phyloP scores from a whole-genome alignment of 2,329 filamentous ascomycete species.

The Nigrospora oryzae region DNA sequence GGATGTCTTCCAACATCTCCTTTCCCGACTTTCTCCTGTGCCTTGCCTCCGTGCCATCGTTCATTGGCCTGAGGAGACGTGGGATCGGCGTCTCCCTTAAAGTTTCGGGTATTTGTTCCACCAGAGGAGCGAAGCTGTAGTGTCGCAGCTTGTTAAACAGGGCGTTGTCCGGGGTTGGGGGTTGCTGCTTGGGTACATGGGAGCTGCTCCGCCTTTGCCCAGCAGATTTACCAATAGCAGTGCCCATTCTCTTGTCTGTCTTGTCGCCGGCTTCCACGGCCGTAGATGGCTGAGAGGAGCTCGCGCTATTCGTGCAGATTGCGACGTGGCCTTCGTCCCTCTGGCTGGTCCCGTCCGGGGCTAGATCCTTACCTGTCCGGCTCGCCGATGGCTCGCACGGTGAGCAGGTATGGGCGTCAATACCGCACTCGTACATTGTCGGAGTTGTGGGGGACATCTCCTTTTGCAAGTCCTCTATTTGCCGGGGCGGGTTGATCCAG shows the following conservation, averaged over 20 bases:
- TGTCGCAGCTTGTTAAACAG: constrained; percentile 13
- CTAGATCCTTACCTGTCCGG: neutral
- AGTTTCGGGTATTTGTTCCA: constrained; percentile 13
- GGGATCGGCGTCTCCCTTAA: constrained; percentile 3
- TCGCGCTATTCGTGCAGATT: neutral
- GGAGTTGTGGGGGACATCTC: neutral
- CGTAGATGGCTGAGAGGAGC: neutral
- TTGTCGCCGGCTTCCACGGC: neutral
- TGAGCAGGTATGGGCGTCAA: constrained; percentile 15
- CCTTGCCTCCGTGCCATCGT: constrained; percentile 2
- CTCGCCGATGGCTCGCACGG: neutral
- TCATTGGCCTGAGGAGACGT: neutral
- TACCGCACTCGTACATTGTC: constrained; percentile 11
- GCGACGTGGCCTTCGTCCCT: neutral
- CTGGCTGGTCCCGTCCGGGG: constrained; percentile 1
- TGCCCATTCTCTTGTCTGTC: constrained; percentile 5
- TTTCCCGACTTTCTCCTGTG: constrained; percentile 9
- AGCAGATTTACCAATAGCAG: constrained; percentile 9
- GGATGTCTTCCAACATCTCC: constrained; percentile 13
- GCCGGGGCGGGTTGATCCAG: constrained; percentile 15
- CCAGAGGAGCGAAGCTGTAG: constrained; percentile 17
- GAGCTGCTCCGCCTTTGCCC: constrained; percentile 10
- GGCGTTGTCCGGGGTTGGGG: constrained; percentile 1
- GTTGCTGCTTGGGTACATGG: neutral
- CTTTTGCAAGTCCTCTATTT: constrained; percentile 5